Percentiles rank a stretch among this genome's conserved stretches.
Conservation (phyloP, 306 rosid genomes). For the Fragaria nilgerrensis region DNA sequence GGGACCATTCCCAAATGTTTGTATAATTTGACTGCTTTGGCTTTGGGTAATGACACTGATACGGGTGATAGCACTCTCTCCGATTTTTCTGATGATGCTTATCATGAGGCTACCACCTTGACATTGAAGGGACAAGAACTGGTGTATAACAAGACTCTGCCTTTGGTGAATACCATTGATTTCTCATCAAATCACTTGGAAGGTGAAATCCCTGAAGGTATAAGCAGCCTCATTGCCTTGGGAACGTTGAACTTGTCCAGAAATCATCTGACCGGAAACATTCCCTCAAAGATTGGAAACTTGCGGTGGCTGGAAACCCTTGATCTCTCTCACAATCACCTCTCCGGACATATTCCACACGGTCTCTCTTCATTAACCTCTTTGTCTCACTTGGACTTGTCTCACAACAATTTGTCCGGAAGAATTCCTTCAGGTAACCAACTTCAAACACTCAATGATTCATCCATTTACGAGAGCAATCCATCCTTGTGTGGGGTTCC, state of each 20-base stretch:
- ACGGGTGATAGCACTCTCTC: not conserved
- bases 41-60: too few species aligned
- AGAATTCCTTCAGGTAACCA: conserved; percentile 6
- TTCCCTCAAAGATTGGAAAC: not conserved
- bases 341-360: not conserved
- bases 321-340: not conserved
- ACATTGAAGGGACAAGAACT: not conserved
- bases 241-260: not conserved
- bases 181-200: not conserved
- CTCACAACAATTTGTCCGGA: conserved; percentile 18
- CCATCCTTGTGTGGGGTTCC: conserved; percentile 2
- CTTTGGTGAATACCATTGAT: not conserved
- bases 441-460: conserved; percentile 3
- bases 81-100: not conserved
- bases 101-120: too few species aligned
- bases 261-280: not conserved
- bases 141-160: not conserved
- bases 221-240: not conserved
- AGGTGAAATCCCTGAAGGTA: not conserved
- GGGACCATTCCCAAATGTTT: not conserved
- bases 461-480: not conserved
- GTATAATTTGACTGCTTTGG: not conserved
- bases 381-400: conserved; percentile 15
- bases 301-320: not conserved
- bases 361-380: conserved; percentile 8